phyloP scores from a whole-genome alignment of 2,329 filamentous ascomycete genomes.

The Cordyceps cateniannulata region DNA sequence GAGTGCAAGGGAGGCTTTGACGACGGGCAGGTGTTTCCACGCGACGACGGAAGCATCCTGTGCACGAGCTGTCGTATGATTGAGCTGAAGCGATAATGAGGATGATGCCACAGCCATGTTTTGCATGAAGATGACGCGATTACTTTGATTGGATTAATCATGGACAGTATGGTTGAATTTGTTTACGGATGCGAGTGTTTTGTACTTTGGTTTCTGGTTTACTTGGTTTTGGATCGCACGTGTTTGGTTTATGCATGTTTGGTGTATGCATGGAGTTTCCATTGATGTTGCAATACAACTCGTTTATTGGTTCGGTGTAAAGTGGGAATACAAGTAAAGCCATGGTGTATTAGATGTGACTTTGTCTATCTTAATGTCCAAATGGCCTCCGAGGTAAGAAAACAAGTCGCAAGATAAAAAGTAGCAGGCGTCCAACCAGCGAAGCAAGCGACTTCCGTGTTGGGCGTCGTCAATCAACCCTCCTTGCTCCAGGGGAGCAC shows the following conservation, averaged over 20 bases:
- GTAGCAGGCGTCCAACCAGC: neutral
- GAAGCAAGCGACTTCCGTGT: neutral
- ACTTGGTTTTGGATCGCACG: neutral
- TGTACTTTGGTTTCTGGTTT: neutral
- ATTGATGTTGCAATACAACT: conserved; percentile 3
- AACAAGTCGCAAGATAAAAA: neutral
- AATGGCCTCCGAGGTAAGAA: conserved; percentile 1
- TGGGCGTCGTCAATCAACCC: neutral
- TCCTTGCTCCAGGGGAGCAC: neutral
- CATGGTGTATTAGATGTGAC: conserved; percentile 10
- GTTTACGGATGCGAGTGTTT: neutral
- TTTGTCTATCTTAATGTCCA: conserved; percentile 9
- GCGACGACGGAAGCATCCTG: conserved; percentile 45
- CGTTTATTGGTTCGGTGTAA: neutral
- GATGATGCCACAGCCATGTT: neutral
- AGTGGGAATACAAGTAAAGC: neutral
- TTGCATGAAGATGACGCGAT: neutral
- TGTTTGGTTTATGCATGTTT: neutral
- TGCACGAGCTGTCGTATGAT: conserved; percentile 55
- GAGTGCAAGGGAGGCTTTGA: conserved; percentile 54
- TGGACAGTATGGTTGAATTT: neutral
- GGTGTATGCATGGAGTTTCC: neutral
- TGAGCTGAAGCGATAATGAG: conserved; percentile 48
- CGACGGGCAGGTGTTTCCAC: conserved; percentile 60
- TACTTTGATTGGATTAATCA: neutral